A percentile compares a stretch with the other conserved stretches of the same genome.
These are phyloP conservation scores for Phytophthora idaei DNA, from an alignment of 352 stramenopile genomes.

Conservation along the genomic window DNA sequence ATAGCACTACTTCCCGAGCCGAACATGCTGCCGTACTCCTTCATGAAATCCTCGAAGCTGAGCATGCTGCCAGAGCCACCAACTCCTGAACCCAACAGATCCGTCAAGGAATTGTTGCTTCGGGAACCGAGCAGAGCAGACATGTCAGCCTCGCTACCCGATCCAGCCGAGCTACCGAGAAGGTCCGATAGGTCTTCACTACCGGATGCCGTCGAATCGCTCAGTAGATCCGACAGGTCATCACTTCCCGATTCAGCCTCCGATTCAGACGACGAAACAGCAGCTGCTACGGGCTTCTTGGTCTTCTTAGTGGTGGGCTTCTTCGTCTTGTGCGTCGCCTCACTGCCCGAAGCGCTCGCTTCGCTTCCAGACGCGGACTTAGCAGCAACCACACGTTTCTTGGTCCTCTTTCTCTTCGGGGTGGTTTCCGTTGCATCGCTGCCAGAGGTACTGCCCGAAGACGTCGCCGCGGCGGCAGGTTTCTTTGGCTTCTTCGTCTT, in stretches of 20 bases:
- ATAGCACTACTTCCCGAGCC: conserved; percentile 20
- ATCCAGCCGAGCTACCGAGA: conserved; percentile 17
- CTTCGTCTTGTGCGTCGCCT: background rate
- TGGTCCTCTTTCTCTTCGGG: conserved; percentile 9
- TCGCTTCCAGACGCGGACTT: conserved; percentile 3
- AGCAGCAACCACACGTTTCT: conserved; percentile 5
- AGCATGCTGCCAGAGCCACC: background rate
- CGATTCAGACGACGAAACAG: background rate
- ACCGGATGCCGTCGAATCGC: background rate
- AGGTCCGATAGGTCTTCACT: conserved; percentile 9
- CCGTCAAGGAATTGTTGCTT: conserved; percentile 1
- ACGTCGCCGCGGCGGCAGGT: background rate
- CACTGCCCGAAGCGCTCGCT: conserved; percentile 10
- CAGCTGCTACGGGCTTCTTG: background rate
- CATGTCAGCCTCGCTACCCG: conserved; percentile 16
- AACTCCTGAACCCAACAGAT: background rate
- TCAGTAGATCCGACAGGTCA: conserved; percentile 6
- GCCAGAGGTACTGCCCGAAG: conserved; percentile 4
- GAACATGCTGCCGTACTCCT: conserved; percentile 22
- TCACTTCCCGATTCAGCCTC: conserved; percentile 15
- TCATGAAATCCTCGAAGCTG: conserved; percentile 20
- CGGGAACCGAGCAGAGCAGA: conserved; percentile 7
- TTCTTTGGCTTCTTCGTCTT: conserved; percentile 25
- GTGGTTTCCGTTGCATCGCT: background rate
- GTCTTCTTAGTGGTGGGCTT: conserved; percentile 10